Base-by-base conservation (phyloP, 176 grass and related monocot species). In the Aegilops tauschii region DNA sequence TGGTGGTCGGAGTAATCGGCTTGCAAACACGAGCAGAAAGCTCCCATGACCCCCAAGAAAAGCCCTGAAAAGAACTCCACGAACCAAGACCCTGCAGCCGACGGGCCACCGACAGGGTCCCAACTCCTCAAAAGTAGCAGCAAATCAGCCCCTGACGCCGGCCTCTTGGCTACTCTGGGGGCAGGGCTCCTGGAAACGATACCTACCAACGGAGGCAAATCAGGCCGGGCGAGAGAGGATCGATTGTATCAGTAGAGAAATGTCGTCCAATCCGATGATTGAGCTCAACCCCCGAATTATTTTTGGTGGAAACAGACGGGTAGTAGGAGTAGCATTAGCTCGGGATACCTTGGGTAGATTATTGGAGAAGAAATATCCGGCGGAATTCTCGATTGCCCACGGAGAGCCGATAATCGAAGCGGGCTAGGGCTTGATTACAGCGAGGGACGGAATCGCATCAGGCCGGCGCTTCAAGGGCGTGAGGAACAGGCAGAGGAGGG, bases 21-120 rank as follows among this genome's bases (percentile, higher is more conserved):
- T 74, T 92, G 88, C 65, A 94, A 86, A 42, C 97, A 96, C 12
- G 97, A 99, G 84, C 93, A 99, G 20, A 94, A 68, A 78, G 93
- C 88, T 71, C 97, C 97, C 97, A 99, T 99, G 78, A 44, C 83
- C 71, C 73, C 83, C 61, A 54, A 54, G 16, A 54, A 54, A 27
- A 72, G 47, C 16, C 63, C 75, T 62, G 39, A 89, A 65, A 69
- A 37, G 61, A 77, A 69, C 29, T 86, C 61, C 65, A 87, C 45
- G 39, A 63, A 52, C 6, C 36, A 76, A 42, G 47, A 69, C 12
- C 6, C 11, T 61, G 11, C 29, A 80, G 47, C 37, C 64, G 63
- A 18, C 18, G 32, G 32, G 61, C 11, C 56, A 47, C 81, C 28
- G 0, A 9, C 75, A 70, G 50, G 13, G 10, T 12, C 75, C 34